These are phyloP conservation scores for Lipomyces oligophaga DNA, from an alignment of 805 yeast genomes.

Conservation along the genomic window DNA sequence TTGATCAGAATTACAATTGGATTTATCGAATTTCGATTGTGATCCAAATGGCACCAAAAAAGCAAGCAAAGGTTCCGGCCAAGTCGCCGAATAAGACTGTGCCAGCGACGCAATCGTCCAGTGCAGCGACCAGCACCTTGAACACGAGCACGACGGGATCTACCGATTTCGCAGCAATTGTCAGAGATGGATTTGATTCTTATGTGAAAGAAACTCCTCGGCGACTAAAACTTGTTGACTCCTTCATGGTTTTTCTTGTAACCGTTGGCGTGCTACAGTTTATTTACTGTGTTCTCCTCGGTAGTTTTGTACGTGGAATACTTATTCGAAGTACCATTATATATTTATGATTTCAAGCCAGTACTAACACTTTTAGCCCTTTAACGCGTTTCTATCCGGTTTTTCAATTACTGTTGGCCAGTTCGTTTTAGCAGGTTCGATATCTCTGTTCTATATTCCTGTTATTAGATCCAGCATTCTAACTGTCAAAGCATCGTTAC, in stretches of 20 bases:
- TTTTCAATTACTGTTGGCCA: slow-evolving; percentile 91
- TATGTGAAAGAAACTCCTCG: slow-evolving; percentile 21
- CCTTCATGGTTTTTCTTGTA: slow-evolving; percentile 71
- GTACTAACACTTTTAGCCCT: slow-evolving; percentile 50
- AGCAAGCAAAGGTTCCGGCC: too few species aligned
- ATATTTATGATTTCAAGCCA: background rate
- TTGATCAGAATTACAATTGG: too few species aligned
- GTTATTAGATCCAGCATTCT: background rate
- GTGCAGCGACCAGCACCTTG: background rate
- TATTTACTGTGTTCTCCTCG: slow-evolving; percentile 67
- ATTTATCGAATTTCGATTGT: too few species aligned
- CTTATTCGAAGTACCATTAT: background rate
- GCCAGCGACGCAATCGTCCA: background rate
- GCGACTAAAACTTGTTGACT: slow-evolving; percentile 59
- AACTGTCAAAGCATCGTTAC: slow-evolving; percentile 51
- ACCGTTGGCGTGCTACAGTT: slow-evolving; percentile 74
- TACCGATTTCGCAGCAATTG: slow-evolving; percentile 15
- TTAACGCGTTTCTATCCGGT: slow-evolving; percentile 94
- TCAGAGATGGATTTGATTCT: slow-evolving; percentile 9
- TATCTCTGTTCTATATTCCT: background rate
- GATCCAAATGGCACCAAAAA: slow-evolving; percentile 14
- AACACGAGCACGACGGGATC: background rate
- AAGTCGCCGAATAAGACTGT: slow-evolving; percentile 2
- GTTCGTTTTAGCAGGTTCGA: slow-evolving; percentile 69
- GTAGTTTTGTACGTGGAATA: slow-evolving; percentile 54